Base-by-base conservation (phyloP, 345 rosid genomes). In the Mercurialis annua region DNA sequence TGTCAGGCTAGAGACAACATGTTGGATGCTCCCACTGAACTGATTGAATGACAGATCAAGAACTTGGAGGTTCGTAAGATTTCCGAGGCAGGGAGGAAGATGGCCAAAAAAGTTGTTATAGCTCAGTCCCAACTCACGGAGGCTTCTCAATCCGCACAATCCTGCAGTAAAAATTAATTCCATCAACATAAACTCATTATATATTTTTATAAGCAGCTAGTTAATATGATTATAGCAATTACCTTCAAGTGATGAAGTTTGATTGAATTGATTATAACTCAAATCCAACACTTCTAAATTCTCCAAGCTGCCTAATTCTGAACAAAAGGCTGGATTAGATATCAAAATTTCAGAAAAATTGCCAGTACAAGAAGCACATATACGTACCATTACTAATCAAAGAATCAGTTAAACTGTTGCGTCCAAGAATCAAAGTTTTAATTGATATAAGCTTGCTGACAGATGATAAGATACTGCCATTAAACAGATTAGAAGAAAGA, bases 281-380 rank as follows among this genome's bases (percentile, higher is more conserved):
- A 64, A 31, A 56, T 71, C 69, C 50, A 71, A 36, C 1, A 54
- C 1, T 55, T 63, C 36, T 58, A 71, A 57, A 14, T 54, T 54
- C 33, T 21, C 54, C 24, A 71, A 31, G 47, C 23, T 34, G 16
- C n/a, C 20, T 16, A 54, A 46, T 33, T n/a, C 74, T 71, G 68
- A 21, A 11, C 53, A 44, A 20, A 15, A 0, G 26, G 10, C 1
- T 11, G n/a, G 3, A 31, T 57, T 30, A 31, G 62, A 34, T 23
- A 50, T 50, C 3, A 20, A 50, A 50, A 2, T 50, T 50, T 50
- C 21, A 7, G 10, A 48, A 50, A 50, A 27, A 50, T 50, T 34
- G 21, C 46, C 40, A 36, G 15, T 5, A 0, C 33, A 5, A 14
- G 62, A n/a, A n/a, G n/a, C n/a, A n/a, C n/a, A n/a, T n/a, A 58